phyloP scores from a whole-genome alignment of 2,329 filamentous ascomycete species.

The Alternaria infectoria region DNA sequence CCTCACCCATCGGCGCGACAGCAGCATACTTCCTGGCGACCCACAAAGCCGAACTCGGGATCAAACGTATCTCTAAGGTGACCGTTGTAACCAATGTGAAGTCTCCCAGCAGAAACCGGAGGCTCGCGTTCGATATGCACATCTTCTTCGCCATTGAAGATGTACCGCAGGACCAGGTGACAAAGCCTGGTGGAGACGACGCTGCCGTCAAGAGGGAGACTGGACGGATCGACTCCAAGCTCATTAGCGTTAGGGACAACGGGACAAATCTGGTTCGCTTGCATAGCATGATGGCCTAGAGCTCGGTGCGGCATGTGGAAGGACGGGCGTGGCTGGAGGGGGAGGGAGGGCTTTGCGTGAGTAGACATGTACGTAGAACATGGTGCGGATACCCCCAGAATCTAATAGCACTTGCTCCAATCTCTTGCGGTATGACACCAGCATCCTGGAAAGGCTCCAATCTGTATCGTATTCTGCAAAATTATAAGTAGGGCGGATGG shows the following conservation, averaged over 20 bases:
- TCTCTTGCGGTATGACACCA: not conserved
- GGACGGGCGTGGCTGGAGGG: not conserved
- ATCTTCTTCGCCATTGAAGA: slow-evolving; percentile 24
- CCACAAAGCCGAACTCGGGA: slow-evolving; percentile 25
- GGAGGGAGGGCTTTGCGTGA: not conserved
- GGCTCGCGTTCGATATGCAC: slow-evolving; percentile 3
- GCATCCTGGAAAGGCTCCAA: not conserved
- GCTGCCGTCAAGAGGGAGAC: not conserved
- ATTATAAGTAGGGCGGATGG: too few relatives aligned
- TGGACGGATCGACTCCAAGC: not conserved
- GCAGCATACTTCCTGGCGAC: slow-evolving; percentile 19
- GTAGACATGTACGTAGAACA: not conserved
- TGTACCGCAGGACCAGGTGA: slow-evolving; percentile 8
- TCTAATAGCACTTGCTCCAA: not conserved
- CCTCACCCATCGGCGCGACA: slow-evolving; percentile 26
- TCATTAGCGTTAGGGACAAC: not conserved
- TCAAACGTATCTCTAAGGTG: slow-evolving; percentile 23
- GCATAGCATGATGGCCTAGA: not conserved
- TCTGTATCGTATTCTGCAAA: not conserved
- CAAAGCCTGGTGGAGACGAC: not conserved
- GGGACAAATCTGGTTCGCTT: not conserved
- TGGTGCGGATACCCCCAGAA: not conserved
- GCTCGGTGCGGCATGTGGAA: not conserved
- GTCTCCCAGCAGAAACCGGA: not conserved
- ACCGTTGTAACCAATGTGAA: slow-evolving; percentile 11